Evolutionary conservation across 345 rosid genomes (phyloP).

Genomic region (Cardamine chenopodiifolia): DNA sequence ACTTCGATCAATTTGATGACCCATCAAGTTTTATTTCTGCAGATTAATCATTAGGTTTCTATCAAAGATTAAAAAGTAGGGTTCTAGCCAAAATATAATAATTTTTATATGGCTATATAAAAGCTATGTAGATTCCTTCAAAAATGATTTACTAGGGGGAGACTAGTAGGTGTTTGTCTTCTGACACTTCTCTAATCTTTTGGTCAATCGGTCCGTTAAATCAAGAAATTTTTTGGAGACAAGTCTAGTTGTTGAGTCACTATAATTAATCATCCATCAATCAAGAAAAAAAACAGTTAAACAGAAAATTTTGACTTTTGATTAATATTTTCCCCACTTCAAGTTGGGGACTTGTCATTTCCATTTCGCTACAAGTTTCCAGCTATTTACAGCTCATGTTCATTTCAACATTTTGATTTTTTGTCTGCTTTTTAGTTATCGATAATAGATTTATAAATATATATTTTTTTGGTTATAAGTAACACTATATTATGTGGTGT

Average conservation of each 20-base stretch:
- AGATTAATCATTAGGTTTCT: constrained; percentile 34
- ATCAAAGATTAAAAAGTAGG: constrained; percentile 28
- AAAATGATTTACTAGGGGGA: constrained; percentile 27
- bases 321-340: constrained; percentile 13
- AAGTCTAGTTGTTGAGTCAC: constrained; percentile 32
- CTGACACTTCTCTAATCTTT: constrained; percentile 28
- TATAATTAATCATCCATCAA: constrained; percentile 28
- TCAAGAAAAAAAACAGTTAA: background rate
- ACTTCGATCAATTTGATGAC: constrained; percentile 24
- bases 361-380: constrained; percentile 20
- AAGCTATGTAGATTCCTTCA: constrained; percentile 37
- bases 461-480: background rate
- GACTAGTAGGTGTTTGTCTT: constrained; percentile 31
- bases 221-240: constrained; percentile 8
- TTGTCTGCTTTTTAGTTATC: background rate
- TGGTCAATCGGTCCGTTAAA: constrained; percentile 6
- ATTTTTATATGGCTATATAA: background rate
- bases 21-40: constrained; percentile 35
- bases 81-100: constrained; percentile 3
- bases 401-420: constrained; percentile 9
- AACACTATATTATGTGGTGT: background rate
- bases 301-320: constrained; percentile 7
- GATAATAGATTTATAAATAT: background rate
- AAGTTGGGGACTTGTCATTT: constrained; percentile 41
- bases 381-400: constrained; percentile 34